Evolutionary conservation across 345 rosid species (phyloP).

Genomic region (Hibiscus mutabilis): DNA sequence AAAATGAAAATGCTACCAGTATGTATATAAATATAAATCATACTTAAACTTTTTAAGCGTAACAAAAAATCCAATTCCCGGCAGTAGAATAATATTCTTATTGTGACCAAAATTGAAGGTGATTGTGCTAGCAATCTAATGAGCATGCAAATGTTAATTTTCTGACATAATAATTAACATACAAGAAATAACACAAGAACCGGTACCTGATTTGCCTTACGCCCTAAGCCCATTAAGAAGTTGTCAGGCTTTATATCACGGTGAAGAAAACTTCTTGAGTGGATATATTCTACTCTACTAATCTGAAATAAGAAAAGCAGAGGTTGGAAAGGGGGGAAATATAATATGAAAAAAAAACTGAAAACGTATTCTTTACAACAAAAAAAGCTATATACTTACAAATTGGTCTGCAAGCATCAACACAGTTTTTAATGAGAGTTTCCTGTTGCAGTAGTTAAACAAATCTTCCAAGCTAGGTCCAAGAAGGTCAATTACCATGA

Average conservation of each 20-base stretch:
- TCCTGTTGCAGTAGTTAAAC: conserved; percentile 73
- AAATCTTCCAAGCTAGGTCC: conserved; percentile 89
- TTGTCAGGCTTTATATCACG: conserved; percentile 91
- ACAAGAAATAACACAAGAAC: neutral
- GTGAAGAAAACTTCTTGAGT: conserved; percentile 72
- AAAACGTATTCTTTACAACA: neutral
- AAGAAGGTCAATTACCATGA: conserved; percentile 84
- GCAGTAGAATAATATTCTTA: neutral
- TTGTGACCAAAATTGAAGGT: neutral
- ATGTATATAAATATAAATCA: neutral
- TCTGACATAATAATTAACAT: too few species aligned
- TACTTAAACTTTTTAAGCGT: neutral
- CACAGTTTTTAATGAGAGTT: conserved; percentile 69
- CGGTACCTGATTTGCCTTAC: conserved; percentile 72
- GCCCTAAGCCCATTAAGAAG: conserved; percentile 81
- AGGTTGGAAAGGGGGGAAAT: neutral
- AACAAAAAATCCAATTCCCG: neutral
- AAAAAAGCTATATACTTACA: conserved; percentile 29
- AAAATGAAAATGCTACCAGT: neutral
- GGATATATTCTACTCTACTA: conserved; percentile 76
- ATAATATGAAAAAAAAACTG: neutral
- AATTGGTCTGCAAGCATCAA: conserved; percentile 87
- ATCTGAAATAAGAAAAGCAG: conserved; percentile 35
- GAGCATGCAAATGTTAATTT: neutral
- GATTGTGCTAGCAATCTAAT: conserved; percentile 4